Evolutionary conservation across 371 early-diverging fungal genomes (phyloP), one percentile per base, ranked within the genome.

Genomic region (Mucor plumbeus): DNA sequence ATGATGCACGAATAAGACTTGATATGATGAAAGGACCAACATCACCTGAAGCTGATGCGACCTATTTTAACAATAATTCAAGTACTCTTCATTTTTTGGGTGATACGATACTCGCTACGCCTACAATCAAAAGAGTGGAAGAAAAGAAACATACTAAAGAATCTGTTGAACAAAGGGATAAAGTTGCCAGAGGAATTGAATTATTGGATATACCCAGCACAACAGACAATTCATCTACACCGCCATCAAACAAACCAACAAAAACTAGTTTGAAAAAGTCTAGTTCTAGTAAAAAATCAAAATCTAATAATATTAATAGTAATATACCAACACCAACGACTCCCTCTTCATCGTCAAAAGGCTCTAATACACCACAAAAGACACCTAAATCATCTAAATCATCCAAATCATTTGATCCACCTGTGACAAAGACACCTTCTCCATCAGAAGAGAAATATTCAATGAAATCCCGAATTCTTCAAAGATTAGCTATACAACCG

Each of bases 121-220:
- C 57, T 1, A 40, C 6, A 9, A 39, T 34, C 13, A 44, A 26
- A 40, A 59, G 17, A 31, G 54, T 54, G 31, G n/a, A 17, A 3
- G 50, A 39, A 19, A 64, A 54, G 36, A 64, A 59, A 17, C 35
- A 21, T 19, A 57, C 34, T 13, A 47, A 43, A 8, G 34, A 38
- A 11, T 55, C 55, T 53, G 53, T 15, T 31, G 31, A 43, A 21
- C 21, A 44, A 61, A 40, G 39, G 7, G 55, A 60, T 15, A 65
- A 58, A 35, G 36, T 19, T 5, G 11, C 64, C 11, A 48, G 65
- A 63, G 17, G 63, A 15, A 35, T 63, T 10, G 63, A 62, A 47
- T 58, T 58, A 17, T 38, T 64, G 21, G 65, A 65, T 65, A 65
- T 65, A 65, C 65, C 65, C 65, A 63, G 55, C 41, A 54, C 34